These are phyloP conservation scores for Phytophthora sansomeana DNA, from an alignment of 352 stramenopile species.

Conservation along the genomic window DNA sequence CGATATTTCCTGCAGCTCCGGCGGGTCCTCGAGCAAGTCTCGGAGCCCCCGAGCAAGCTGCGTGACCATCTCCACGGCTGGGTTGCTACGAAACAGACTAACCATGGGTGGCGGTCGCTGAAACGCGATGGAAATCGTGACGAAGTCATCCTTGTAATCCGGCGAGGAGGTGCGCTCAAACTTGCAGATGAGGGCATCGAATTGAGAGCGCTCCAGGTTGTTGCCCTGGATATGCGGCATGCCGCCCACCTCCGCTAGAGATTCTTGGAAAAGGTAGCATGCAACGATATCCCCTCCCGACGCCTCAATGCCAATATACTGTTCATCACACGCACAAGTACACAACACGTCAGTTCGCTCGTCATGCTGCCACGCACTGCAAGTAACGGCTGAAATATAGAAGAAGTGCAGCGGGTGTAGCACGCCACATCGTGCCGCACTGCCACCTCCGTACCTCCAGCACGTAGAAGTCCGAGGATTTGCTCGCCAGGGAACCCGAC, in stretches of 20 bases:
- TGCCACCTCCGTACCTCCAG: conserved; percentile 59
- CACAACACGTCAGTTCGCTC: conserved; percentile 32
- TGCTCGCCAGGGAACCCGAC: conserved; percentile 77
- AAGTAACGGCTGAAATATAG: conserved; percentile 31
- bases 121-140: conserved; percentile 88
- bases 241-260: conserved; percentile 80
- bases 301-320: conserved; percentile 89
- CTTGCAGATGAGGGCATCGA: conserved; percentile 88
- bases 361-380: conserved; percentile 19
- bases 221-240: conserved; percentile 83
- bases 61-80: conserved; percentile 84
- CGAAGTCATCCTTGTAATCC: conserved; percentile 77
- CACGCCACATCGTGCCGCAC: conserved; percentile 8
- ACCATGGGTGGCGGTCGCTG: conserved; percentile 85
- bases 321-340: conserved; percentile 14
- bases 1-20: conserved; percentile 82
- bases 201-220: conserved; percentile 84
- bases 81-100: conserved; percentile 84
- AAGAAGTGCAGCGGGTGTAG: conserved; percentile 15
- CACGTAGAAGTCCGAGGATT: conserved; percentile 89
- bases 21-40: conserved; percentile 80
- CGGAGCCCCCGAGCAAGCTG: conserved; percentile 82
- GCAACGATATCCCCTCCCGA: conserved; percentile 78
- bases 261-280: conserved; percentile 90
- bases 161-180: conserved; percentile 75